Conservation (phyloP, 495 filamentous ascomycete genomes). For the Penicillium cataractarum region DNA sequence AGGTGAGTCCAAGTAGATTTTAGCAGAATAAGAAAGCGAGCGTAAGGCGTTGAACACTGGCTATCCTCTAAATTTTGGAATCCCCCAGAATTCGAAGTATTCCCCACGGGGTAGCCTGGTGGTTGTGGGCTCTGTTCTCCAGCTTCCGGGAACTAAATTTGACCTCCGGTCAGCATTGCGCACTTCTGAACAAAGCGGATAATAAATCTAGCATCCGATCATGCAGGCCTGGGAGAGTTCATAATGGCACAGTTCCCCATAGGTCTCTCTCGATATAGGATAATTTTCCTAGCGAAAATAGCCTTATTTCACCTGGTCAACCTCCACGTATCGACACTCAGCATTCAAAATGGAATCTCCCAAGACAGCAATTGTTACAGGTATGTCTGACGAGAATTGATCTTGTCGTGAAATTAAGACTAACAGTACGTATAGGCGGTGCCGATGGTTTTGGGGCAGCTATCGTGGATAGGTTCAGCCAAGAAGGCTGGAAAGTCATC, state of each 20-base stretch:
- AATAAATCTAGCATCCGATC: background rate
- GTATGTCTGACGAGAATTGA: background rate
- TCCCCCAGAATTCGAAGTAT: background rate
- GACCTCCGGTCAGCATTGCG: background rate
- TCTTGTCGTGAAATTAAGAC: background rate
- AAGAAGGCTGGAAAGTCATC: conserved; percentile 13
- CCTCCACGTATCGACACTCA: background rate
- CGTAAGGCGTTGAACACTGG: too few relatives aligned
- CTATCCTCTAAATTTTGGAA: too few relatives aligned
- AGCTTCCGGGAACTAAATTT: background rate
- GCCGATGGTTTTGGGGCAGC: conserved; percentile 19
- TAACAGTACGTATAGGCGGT: conserved; percentile 2
- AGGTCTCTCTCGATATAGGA: too few relatives aligned
- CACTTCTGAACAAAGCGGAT: background rate
- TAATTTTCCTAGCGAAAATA: background rate
- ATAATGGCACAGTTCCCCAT: background rate
- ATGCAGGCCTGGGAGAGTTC: background rate
- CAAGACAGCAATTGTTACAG: background rate
- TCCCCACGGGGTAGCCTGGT: background rate
- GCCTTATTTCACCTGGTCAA: background rate
- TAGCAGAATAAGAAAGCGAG: too few relatives aligned
- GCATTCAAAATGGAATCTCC: background rate
- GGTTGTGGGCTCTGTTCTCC: background rate
- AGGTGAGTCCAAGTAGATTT: too few relatives aligned
- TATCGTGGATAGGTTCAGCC: conserved; percentile 14